Evolutionary conservation across 2,329 filamentous ascomycete species (phyloP).

Genomic region (Scolecobasidium constrictum): DNA sequence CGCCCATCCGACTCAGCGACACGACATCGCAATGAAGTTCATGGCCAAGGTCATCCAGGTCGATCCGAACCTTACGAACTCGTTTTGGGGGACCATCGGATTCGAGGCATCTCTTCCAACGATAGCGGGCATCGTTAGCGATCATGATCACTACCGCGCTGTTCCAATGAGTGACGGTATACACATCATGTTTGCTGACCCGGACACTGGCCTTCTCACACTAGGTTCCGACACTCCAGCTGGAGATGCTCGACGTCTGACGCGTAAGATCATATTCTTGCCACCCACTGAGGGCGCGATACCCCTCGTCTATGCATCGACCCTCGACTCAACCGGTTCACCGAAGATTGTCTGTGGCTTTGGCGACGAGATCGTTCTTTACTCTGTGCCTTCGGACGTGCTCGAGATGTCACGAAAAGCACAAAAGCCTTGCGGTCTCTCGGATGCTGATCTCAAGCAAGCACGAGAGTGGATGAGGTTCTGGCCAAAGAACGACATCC

Average conservation of each 20-base stretch:
- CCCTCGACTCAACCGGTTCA: constrained; percentile 46
- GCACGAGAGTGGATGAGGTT: constrained; percentile 1
- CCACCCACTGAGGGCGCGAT: constrained; percentile 22
- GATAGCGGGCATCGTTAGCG: constrained; percentile 1
- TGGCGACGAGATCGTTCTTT: constrained; percentile 43
- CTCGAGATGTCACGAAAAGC: constrained; percentile 31
- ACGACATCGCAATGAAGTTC: constrained; percentile 17
- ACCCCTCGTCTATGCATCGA: constrained; percentile 45
- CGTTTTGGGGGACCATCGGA: constrained; percentile 2
- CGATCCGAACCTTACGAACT: not conserved
- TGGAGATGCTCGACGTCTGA: constrained; percentile 44
- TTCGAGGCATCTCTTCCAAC: not conserved
- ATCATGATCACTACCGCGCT: constrained; percentile 48
- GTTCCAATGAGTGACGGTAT: constrained; percentile 54
- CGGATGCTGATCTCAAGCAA: not conserved
- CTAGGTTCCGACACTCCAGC: constrained; percentile 52
- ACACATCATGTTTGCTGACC: constrained; percentile 56
- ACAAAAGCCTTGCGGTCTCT: constrained; percentile 13
- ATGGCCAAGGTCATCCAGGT: constrained; percentile 9
- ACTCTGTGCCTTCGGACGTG: constrained; percentile 48
- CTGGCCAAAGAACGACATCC: constrained; percentile 5
- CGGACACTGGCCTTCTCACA: constrained; percentile 43
- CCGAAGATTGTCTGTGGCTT: constrained; percentile 49
- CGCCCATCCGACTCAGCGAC: constrained; percentile 30
- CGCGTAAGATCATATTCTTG: constrained; percentile 47